These are phyloP conservation scores for Eucalyptus guilfoylei DNA, from an alignment of 345 rosid genomes.

Conservation along the genomic window DNA sequence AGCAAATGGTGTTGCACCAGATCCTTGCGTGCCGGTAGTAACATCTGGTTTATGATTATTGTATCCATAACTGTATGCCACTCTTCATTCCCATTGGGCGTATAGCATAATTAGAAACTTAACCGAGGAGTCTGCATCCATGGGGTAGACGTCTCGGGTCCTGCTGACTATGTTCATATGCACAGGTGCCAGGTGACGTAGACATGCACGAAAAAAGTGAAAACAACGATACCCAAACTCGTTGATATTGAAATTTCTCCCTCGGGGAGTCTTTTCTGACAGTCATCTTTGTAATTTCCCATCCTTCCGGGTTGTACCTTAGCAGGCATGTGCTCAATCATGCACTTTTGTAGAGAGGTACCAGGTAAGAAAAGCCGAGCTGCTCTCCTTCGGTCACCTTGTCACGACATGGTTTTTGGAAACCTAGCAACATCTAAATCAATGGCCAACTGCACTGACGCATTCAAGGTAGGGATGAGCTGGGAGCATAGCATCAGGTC, in stretches of 20 bases:
- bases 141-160: background rate
- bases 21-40: background rate
- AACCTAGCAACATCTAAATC: background rate
- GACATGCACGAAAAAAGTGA: background rate
- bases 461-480: background rate
- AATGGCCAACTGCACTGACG: background rate
- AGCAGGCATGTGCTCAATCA: background rate
- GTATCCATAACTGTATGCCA: background rate
- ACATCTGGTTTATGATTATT: background rate
- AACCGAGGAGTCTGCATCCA: background rate
- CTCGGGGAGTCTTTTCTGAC: background rate
- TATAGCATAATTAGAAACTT: background rate
- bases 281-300: background rate
- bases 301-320: background rate
- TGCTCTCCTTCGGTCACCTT: background rate
- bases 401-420: background rate
- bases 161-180: background rate
- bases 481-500: background rate
- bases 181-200: background rate
- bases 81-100: background rate
- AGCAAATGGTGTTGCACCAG: background rate
- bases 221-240: background rate
- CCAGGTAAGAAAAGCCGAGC: background rate
- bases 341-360: background rate
- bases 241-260: background rate